Evolutionary conservation across 179 eudicot genomes (phyloP).

Genomic region (Carnegiea gigantea): DNA sequence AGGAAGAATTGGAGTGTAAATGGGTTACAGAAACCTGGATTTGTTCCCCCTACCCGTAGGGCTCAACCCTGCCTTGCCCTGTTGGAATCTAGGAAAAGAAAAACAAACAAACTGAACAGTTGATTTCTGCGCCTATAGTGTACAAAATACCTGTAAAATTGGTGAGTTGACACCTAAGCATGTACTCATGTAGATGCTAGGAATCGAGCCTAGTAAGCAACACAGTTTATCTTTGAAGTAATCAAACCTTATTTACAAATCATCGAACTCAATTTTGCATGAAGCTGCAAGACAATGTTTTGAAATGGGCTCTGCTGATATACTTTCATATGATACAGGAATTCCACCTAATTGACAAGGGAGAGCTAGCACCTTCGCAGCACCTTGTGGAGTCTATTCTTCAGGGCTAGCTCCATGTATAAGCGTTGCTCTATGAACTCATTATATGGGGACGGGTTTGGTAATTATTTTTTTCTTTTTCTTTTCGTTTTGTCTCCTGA

Average conservation of each 20-base stretch:
- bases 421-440: conserved; percentile 12
- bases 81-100: not conserved
- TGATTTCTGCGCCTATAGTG: not conserved
- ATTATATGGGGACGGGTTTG: not conserved
- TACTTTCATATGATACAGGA: conserved; percentile 43
- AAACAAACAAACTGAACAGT: not conserved
- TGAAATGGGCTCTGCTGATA: not conserved
- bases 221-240: not conserved
- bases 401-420: conserved; percentile 24
- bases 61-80: not conserved
- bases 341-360: conserved; percentile 82
- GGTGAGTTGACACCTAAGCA: not conserved
- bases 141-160: not conserved
- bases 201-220: too few relatives aligned
- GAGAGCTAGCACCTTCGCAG: conserved; percentile 85
- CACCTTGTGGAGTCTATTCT: conserved; percentile 82
- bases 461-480: conserved; percentile 10
- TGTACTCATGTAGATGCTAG: not conserved
- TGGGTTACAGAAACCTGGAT: not conserved
- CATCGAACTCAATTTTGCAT: not conserved
- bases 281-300: not conserved
- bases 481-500: not conserved
- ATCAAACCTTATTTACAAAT: not conserved
- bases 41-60: not conserved
- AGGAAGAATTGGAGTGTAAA: too few relatives aligned